These are phyloP conservation scores for Ruellia speciosa DNA, from an alignment of 305 asterid genomes.

Conservation along the genomic window DNA sequence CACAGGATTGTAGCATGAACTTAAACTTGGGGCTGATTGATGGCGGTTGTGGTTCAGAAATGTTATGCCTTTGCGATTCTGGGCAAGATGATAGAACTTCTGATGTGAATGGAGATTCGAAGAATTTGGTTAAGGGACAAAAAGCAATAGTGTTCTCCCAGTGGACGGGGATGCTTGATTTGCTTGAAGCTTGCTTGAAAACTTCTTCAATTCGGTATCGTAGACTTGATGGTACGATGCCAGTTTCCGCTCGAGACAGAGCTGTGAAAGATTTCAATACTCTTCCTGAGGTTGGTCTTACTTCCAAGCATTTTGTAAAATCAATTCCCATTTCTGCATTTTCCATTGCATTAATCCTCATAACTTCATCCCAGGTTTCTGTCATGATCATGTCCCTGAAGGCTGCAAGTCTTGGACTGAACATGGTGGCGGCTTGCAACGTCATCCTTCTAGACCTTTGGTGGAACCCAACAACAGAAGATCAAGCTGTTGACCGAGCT, in stretches of 20 bases:
- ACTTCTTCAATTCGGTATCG: constrained; percentile 60
- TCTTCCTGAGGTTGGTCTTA: constrained; percentile 66
- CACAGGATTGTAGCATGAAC: constrained; percentile 16
- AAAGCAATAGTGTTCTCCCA: constrained; percentile 96
- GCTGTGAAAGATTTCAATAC: constrained; percentile 92
- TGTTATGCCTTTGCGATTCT: constrained; percentile 10
- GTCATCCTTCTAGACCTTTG: constrained; percentile 96
- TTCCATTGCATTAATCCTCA: constrained; percentile 14
- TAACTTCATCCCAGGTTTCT: constrained; percentile 45
- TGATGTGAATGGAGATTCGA: constrained; percentile 22
- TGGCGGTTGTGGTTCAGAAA: constrained; percentile 18
- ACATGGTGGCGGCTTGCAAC: constrained; percentile 95
- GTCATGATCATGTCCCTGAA: constrained; percentile 95
- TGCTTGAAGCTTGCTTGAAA: constrained; percentile 79
- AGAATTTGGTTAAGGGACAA: constrained; percentile 42
- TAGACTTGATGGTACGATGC: constrained; percentile 95
- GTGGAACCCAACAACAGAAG: constrained; percentile 99
- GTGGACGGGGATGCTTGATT: constrained; percentile 98
- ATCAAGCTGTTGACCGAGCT: constrained; percentile 97
- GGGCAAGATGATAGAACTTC: constrained; percentile 12
- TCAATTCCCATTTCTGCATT: too few relatives aligned
- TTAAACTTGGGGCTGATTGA: constrained; percentile 11
- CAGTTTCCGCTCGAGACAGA: constrained; percentile 76
- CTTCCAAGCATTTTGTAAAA: too few relatives aligned
- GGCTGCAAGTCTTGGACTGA: constrained; percentile 97